These are phyloP conservation scores for Lanmaoa pseudosensibilis DNA, from an alignment of 768 basidiomycete species.

Conservation along the genomic window DNA sequence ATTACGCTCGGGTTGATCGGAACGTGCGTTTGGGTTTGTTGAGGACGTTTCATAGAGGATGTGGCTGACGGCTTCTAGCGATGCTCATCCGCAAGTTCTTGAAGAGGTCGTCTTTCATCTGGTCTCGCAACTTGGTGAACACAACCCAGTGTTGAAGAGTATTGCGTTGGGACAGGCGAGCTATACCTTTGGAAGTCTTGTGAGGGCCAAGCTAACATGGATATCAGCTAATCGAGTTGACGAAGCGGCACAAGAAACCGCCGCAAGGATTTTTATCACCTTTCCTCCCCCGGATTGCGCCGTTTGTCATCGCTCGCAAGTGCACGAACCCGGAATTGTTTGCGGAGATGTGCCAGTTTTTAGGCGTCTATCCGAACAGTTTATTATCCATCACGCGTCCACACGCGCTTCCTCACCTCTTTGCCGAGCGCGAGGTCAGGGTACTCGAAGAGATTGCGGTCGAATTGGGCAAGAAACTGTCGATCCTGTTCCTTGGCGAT, in stretches of 20 bases:
- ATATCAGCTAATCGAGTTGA: constrained; percentile 55
- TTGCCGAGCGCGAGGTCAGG: constrained; percentile 57
- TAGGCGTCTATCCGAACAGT: constrained; percentile 52
- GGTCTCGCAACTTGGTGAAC: constrained; percentile 63
- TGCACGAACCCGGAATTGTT: constrained; percentile 59
- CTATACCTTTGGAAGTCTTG: not conserved
- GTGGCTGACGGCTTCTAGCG: constrained; percentile 36
- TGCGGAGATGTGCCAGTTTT: constrained; percentile 65
- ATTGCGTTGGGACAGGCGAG: constrained; percentile 66
- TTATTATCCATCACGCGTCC: constrained; percentile 66
- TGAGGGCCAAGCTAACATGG: constrained; percentile 2
- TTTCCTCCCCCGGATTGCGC: constrained; percentile 64
- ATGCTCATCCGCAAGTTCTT: constrained; percentile 50
- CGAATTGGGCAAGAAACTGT: constrained; percentile 46
- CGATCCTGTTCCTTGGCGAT: constrained; percentile 55
- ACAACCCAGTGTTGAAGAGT: constrained; percentile 69
- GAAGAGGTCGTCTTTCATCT: constrained; percentile 61
- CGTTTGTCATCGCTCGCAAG: constrained; percentile 60
- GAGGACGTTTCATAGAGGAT: not conserved
- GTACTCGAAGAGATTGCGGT: constrained; percentile 62
- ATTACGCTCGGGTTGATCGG: constrained; percentile 60
- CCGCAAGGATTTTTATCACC: constrained; percentile 70
- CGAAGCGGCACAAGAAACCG: constrained; percentile 57
- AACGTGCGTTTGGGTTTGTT: constrained; percentile 30
- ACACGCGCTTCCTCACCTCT: constrained; percentile 68